A percentile compares a stretch with the other conserved stretches of the same genome.
These are phyloP conservation scores for Hamamelis virginiana DNA, from an alignment of 164 flowering plant species.

Conservation along the genomic window DNA sequence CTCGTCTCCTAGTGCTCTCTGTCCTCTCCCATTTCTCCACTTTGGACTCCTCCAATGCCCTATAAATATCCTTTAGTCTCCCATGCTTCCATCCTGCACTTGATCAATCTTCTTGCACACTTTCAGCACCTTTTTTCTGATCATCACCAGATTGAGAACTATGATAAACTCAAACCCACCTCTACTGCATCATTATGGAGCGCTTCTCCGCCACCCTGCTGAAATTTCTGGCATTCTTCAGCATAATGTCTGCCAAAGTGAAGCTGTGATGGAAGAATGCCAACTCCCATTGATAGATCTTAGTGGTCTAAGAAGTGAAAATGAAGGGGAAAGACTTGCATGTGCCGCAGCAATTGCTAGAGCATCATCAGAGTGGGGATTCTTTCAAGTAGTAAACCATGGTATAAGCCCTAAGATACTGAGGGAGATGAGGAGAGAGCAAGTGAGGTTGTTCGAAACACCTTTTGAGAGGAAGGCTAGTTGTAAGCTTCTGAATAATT, in stretches of 20 bases:
- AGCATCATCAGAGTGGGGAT: conserved; percentile 82
- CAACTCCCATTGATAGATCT: conserved; percentile 72
- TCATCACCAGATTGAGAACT: background rate
- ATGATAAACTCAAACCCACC: conserved; percentile 44
- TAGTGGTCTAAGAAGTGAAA: conserved; percentile 25
- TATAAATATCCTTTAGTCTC: conserved; percentile 9
- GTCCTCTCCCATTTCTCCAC: conserved; percentile 3
- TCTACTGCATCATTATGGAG: conserved; percentile 36
- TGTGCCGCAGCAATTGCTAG: conserved; percentile 38
- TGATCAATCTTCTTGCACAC: background rate
- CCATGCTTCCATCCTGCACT: conserved; percentile 3
- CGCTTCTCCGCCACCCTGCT: conserved; percentile 17
- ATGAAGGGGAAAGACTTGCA: conserved; percentile 22
- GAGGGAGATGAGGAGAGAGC: conserved; percentile 61
- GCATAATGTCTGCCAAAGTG: background rate
- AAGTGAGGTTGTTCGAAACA: conserved; percentile 51
- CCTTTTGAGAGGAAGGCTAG: conserved; percentile 56
- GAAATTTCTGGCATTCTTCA: background rate
- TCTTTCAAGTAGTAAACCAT: conserved; percentile 85
- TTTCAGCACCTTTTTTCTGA: background rate
- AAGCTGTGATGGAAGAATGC: conserved; percentile 32
- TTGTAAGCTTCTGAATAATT: conserved; percentile 46
- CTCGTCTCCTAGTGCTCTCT: conserved; percentile 33
- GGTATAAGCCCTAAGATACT: conserved; percentile 56
- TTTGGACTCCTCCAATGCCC: conserved; percentile 6